These are phyloP conservation scores for Psilocybe cyanescens DNA, from an alignment of 768 basidiomycete genomes.

Conservation along the genomic window DNA sequence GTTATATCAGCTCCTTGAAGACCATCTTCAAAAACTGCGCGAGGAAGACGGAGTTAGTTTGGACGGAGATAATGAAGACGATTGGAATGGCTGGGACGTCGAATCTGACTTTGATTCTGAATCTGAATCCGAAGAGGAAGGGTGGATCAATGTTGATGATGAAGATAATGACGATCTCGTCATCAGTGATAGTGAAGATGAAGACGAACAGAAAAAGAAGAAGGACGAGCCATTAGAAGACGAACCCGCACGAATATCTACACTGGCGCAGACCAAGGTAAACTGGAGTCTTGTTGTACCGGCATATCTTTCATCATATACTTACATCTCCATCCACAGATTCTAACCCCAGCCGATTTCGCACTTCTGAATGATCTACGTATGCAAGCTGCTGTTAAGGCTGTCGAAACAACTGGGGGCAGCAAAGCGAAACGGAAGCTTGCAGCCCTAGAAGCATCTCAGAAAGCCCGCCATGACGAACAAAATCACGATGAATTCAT, in stretches of 20 bases:
- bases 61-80: slow-evolving; percentile 54
- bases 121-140: slow-evolving; percentile 60
- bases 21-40: slow-evolving; percentile 75
- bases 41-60: slow-evolving; percentile 59
- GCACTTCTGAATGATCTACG: slow-evolving; percentile 88
- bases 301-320: background rate
- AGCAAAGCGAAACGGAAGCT: slow-evolving; percentile 88
- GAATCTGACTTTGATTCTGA: slow-evolving; percentile 69
- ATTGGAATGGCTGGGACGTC: slow-evolving; percentile 91
- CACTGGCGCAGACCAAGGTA: slow-evolving; percentile 83
- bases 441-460: slow-evolving; percentile 74
- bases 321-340: slow-evolving; percentile 49
- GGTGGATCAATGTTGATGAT: slow-evolving; percentile 84
- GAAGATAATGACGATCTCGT: slow-evolving; percentile 70
- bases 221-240: slow-evolving; percentile 29
- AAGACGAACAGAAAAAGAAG: slow-evolving; percentile 47
- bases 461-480: slow-evolving; percentile 50
- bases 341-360: slow-evolving; percentile 97
- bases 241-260: slow-evolving; percentile 50
- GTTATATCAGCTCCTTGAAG: slow-evolving; percentile 74
- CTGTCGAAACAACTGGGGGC: slow-evolving; percentile 72
- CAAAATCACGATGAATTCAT: slow-evolving; percentile 65
- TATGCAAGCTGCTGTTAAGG: slow-evolving; percentile 73
- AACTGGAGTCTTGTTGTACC: background rate
- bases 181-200: slow-evolving; percentile 89